Base-by-base conservation (phyloP, 2,329 filamentous ascomycete genomes). In the Pyricularia grisea region DNA sequence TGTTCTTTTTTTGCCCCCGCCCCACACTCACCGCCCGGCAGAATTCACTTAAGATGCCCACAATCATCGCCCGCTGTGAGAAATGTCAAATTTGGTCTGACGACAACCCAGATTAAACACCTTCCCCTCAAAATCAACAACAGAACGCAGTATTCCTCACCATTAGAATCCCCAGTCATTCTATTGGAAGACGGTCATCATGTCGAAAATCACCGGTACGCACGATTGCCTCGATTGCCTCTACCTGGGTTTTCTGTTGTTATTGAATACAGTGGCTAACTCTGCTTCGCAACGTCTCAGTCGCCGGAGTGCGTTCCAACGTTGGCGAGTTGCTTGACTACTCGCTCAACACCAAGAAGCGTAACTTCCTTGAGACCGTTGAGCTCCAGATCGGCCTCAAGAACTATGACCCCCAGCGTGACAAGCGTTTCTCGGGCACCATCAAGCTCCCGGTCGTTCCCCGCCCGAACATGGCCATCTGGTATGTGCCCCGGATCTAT, bases 361-460 rank as follows among this genome's bases (percentile, higher is more conserved):
- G 93, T 78, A 97, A 97, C 89, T 97, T 97, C 87, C 88, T 96
- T 81, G 74, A 95, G 87, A 94, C 92, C 80, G 92, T 97, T 82
- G 91, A 93, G 83, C 90, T 80, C 73, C 78, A 76, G 72, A 68
- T 68, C 58, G 67, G 92, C 82, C 90, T 97, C 81, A 96, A 97
- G 92, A 97, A 97, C 91, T 97, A 97, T 87, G 92, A 99, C 82
- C 94, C 95, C 80, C 87, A 98, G 91, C 94, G 95, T 93, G 95
- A 99, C 88, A 99, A 99, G 94, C 94, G 94, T 97, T 99, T 99
- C 94, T 97, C 92, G 70, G 95, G 95, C 84, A 98, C 95, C 83
- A 77, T 99, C 88, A 93, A 91, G 86, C 92, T 98, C 79, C 94
- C 94, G 76, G 87, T 89, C 79, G 87, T 98, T 77, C 95, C 94